Percentiles rank a stretch among this genome's conserved stretches.
Evolutionary conservation across 2,329 filamentous ascomycete genomes (phyloP).

Genomic region (Fusarium sp.): DNA sequence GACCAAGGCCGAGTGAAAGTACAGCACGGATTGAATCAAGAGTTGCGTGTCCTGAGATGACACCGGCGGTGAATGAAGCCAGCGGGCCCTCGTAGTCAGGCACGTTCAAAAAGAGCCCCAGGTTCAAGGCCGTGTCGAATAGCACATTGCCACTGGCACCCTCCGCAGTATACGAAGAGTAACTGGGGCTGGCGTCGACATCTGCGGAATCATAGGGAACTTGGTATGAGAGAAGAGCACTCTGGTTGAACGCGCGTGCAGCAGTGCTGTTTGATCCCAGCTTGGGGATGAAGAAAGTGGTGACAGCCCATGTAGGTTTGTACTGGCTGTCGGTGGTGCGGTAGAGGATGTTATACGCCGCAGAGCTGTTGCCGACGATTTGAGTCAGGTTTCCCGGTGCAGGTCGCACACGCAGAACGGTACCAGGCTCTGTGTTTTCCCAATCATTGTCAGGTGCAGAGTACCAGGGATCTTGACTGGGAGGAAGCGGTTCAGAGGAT

Average conservation of each 20-base stretch:
- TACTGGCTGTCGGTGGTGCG: conserved; percentile 47
- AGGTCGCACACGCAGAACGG: conserved; percentile 42
- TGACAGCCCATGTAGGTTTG: conserved; percentile 44
- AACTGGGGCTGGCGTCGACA: conserved; percentile 43
- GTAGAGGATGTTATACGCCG: conserved; percentile 44
- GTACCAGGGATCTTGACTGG: conserved; percentile 47
- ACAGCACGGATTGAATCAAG: conserved; percentile 62
- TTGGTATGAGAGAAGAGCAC: conserved; percentile 44
- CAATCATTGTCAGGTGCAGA: conserved; percentile 36
- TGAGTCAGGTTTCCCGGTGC: conserved; percentile 44
- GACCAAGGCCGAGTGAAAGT: conserved; percentile 52
- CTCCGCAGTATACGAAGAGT: conserved; percentile 16
- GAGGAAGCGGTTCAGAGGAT: conserved; percentile 27
- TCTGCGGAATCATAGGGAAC: conserved; percentile 44
- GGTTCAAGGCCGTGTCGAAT: conserved; percentile 22
- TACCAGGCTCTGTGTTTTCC: conserved; percentile 38
- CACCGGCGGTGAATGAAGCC: conserved; percentile 60
- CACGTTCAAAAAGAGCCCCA: conserved; percentile 53
- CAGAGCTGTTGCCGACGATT: conserved; percentile 38
- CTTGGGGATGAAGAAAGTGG: conserved; percentile 40
- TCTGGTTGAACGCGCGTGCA: conserved; percentile 21
- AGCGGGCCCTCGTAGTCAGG: conserved; percentile 62
- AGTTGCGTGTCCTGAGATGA: conserved; percentile 59
- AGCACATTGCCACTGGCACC: background rate
- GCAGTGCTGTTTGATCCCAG: conserved; percentile 34